A percentile compares a stretch with the other conserved stretches of the same genome.
Conservation (phyloP, 306 rosid species). For the Gleditsia sinensis region DNA sequence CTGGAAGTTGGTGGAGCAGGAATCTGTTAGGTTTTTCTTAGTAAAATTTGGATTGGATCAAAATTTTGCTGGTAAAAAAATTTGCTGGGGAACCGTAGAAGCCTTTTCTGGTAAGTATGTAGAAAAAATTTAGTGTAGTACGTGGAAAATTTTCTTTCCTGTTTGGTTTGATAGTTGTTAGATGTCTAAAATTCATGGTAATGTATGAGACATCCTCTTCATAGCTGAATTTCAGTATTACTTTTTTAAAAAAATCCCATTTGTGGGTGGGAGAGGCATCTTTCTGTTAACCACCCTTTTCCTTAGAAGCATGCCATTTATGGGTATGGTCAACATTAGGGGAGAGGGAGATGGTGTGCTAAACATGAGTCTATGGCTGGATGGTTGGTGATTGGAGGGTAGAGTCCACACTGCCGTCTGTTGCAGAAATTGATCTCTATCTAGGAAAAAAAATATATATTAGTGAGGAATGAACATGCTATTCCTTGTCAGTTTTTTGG, state of each 20-base stretch:
- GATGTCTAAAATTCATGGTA: neutral
- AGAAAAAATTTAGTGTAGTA: neutral
- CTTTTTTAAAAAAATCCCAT: neutral
- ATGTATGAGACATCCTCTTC: neutral
- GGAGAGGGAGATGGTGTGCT: conserved; percentile 24
- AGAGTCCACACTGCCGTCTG: conserved; percentile 7
- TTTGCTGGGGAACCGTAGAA: neutral
- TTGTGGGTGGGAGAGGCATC: neutral
- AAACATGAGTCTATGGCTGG: neutral
- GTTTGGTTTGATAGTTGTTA: neutral
- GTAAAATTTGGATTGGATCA: neutral
- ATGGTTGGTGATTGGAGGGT: conserved; percentile 7
- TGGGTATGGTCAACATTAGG: conserved; percentile 12
- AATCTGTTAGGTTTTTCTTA: neutral
- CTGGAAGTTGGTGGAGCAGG: neutral
- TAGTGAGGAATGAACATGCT: conserved; percentile 3
- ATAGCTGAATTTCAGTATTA: neutral
- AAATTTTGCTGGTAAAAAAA: neutral
- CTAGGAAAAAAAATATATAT: neutral
- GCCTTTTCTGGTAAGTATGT: neutral
- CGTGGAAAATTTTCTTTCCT: neutral
- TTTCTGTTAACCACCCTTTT: neutral
- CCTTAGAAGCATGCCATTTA: conserved; percentile 19
- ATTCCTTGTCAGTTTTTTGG: conserved; percentile 3
- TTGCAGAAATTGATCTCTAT: conserved; percentile 10